Percentiles rank a stretch among this genome's conserved stretches.
Conservation (phyloP, 2,329 filamentous ascomycete genomes). For the Aaosphaeria pasadenensis region DNA sequence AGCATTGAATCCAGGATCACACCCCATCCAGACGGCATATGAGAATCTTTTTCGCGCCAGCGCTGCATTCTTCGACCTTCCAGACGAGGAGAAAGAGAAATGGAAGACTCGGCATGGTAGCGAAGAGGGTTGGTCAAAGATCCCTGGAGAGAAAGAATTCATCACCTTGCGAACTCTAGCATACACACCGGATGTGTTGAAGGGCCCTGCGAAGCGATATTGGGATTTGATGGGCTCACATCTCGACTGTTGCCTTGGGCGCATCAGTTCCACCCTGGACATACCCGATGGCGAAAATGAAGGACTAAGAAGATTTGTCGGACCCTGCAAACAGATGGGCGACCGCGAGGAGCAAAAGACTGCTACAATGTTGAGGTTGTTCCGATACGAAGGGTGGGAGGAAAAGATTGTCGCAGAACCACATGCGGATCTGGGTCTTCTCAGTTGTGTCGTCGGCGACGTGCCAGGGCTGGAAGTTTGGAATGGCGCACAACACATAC, state of each 20-base stretch:
- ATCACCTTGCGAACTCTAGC: conserved; percentile 32
- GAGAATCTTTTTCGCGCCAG: conserved; percentile 26
- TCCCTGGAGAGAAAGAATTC: conserved; percentile 38
- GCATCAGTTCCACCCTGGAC: conserved; percentile 19
- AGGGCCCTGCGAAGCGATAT: conserved; percentile 25
- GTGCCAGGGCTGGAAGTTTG: conserved; percentile 37
- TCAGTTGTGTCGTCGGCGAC: conserved; percentile 33
- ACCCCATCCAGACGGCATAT: conserved; percentile 30
- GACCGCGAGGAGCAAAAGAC: conserved; percentile 20
- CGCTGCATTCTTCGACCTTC: conserved; percentile 29
- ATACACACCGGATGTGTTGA: conserved; percentile 30
- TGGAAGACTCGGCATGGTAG: conserved; percentile 32
- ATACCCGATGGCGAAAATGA: conserved; percentile 4
- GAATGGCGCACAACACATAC: conserved; percentile 21
- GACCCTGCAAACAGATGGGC: conserved; percentile 21
- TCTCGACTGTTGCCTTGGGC: conserved; percentile 19
- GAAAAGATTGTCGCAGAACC: conserved; percentile 35
- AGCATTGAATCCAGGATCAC: conserved; percentile 5
- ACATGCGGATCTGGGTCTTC: conserved; percentile 33
- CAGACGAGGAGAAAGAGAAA: conserved; percentile 17
- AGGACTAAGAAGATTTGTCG: conserved; percentile 21
- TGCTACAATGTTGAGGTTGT: conserved; percentile 35
- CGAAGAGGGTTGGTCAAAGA: conserved; percentile 36
- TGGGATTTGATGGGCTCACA: conserved; percentile 31
- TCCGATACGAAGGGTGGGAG: conserved; percentile 35